Evolutionary conservation across 495 filamentous ascomycete species (phyloP).

Genomic region (Penicillium verhagenii): DNA sequence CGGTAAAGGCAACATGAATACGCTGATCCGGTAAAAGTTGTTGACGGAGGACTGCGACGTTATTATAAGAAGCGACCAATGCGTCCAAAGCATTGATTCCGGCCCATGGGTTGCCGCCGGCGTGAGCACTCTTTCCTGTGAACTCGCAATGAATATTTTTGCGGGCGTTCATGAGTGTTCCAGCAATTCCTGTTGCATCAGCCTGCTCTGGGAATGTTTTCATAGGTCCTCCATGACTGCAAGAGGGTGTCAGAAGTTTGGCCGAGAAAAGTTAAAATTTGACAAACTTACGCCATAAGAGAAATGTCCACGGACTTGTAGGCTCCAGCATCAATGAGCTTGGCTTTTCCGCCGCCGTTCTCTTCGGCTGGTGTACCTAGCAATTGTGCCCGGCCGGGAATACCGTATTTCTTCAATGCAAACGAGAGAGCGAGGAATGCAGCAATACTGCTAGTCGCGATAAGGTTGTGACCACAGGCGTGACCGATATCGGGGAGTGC

Average conservation of each 20-base stretch:
- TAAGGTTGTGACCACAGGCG: slow-evolving; percentile 70
- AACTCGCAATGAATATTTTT: slow-evolving; percentile 38
- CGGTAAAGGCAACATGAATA: slow-evolving; percentile 57
- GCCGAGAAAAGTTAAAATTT: background rate
- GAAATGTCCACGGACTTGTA: slow-evolving; percentile 64
- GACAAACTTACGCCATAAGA: slow-evolving; percentile 55
- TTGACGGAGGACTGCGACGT: slow-evolving; percentile 59
- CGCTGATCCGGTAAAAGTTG: slow-evolving; percentile 62
- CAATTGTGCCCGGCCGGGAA: slow-evolving; percentile 58
- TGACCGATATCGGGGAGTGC: slow-evolving; percentile 61
- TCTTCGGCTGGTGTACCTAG: slow-evolving; percentile 74
- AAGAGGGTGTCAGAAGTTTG: background rate
- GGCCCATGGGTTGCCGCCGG: slow-evolving; percentile 63
- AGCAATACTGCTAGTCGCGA: slow-evolving; percentile 60
- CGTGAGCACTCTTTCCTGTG: slow-evolving; percentile 45
- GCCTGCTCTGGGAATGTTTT: slow-evolving; percentile 30
- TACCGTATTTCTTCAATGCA: slow-evolving; percentile 41
- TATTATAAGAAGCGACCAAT: slow-evolving; percentile 60
- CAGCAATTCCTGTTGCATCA: slow-evolving; percentile 28
- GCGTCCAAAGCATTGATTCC: slow-evolving; percentile 66
- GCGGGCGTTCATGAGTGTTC: slow-evolving; percentile 38
- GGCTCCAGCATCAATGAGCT: slow-evolving; percentile 60
- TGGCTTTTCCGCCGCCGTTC: slow-evolving; percentile 67
- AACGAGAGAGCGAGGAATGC: slow-evolving; percentile 57
- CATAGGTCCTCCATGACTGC: slow-evolving; percentile 30